These are phyloP conservation scores for Barnettozyma californica DNA, from an alignment of 805 yeast species.

Conservation along the genomic window DNA sequence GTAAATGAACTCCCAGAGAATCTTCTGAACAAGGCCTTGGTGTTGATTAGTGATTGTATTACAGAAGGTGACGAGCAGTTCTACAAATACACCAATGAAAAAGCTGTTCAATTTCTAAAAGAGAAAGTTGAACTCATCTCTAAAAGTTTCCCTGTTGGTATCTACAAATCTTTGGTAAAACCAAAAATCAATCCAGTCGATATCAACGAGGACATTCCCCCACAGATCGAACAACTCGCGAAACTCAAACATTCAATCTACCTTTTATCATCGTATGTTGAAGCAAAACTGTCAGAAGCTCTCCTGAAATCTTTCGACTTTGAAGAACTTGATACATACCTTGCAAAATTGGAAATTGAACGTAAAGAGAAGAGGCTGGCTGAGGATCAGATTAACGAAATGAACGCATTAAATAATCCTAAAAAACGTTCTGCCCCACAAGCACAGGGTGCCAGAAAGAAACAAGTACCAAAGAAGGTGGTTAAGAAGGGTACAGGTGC, in stretches of 20 bases:
- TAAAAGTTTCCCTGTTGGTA: constrained; percentile 33
- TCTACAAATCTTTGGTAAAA: constrained; percentile 23
- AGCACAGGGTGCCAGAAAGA: constrained; percentile 24
- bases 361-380: constrained; percentile 26
- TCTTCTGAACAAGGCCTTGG: constrained; percentile 19
- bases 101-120: constrained; percentile 35
- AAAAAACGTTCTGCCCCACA: constrained; percentile 12
- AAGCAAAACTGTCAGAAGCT: constrained; percentile 17
- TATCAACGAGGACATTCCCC: constrained; percentile 29
- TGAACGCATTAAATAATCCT: constrained; percentile 22
- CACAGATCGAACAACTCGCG: constrained; percentile 31
- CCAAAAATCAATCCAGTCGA: constrained; percentile 25
- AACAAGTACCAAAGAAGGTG: constrained; percentile 31
- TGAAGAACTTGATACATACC: constrained; percentile 26
- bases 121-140: constrained; percentile 33
- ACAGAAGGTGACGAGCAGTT: constrained; percentile 41
- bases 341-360: constrained; percentile 13
- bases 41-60: constrained; percentile 33
- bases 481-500: constrained; percentile 63
- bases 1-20: constrained; percentile 15
- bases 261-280: constrained; percentile 42
- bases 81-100: constrained; percentile 38
- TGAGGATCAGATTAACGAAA: constrained; percentile 26
- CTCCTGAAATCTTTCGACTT: constrained; percentile 30
- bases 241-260: constrained; percentile 39